Percentiles rank a stretch among this genome's conserved stretches.
phyloP scores from a whole-genome alignment of 257 asterid species.

The Mentha longifolia region DNA sequence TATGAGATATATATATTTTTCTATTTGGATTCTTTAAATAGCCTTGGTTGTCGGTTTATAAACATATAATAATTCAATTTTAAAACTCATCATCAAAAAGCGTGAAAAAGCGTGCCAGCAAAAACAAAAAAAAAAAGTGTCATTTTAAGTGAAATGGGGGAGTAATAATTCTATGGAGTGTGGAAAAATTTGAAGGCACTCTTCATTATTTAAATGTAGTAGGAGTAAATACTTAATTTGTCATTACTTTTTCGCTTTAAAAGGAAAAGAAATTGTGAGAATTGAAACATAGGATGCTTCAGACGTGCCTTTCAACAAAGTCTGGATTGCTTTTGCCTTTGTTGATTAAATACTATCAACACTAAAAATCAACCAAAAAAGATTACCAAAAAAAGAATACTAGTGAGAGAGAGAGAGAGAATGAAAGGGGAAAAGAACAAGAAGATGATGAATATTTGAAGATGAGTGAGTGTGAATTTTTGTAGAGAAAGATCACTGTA shows the following conservation, averaged over 20 bases:
- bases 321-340: conserved; percentile 40
- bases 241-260: too few species aligned
- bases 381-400: conserved; percentile 6
- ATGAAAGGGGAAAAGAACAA: neutral
- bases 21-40: neutral
- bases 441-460: conserved; percentile 5
- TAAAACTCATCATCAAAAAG: too few species aligned
- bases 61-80: too few species aligned
- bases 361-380: conserved; percentile 25
- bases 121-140: too few species aligned
- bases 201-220: too few species aligned
- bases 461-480: conserved; percentile 6
- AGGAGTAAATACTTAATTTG: too few species aligned
- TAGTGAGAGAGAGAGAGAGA: neutral
- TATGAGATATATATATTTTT: neutral
- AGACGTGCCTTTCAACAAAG: conserved; percentile 46
- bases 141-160: too few species aligned
- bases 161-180: neutral
- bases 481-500: neutral
- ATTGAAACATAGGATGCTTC: conserved; percentile 54
- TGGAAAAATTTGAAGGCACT: neutral
- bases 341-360: conserved; percentile 39
- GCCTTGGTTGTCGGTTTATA: neutral
- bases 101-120: too few species aligned
- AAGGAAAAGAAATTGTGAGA: conserved; percentile 9